Evolutionary conservation across 495 filamentous ascomycete species (phyloP), one percentile per base, ranked within the genome.

Genomic region (Bacidia gigantensis): DNA sequence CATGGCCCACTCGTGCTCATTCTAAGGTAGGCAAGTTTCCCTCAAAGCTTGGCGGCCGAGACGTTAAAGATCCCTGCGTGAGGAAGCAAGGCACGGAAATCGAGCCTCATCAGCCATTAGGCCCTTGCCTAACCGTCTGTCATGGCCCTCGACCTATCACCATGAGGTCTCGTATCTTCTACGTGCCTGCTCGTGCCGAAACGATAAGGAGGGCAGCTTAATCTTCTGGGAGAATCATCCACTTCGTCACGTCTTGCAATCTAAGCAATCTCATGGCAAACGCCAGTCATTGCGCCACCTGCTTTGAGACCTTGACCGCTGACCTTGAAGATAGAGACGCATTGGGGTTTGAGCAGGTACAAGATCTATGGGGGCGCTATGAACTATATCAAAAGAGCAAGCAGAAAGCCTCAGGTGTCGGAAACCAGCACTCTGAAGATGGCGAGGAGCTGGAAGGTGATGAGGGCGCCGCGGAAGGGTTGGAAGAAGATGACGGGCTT

Each of bases 231-330:
- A n/a, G n/a, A n/a, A n/a, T n/a, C n/a, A n/a, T n/a, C n/a, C n/a
- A n/a, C n/a, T n/a, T n/a, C n/a, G n/a, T n/a, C n/a, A n/a, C n/a
- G n/a, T n/a, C n/a, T n/a, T n/a, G n/a, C n/a, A n/a, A n/a, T n/a
- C n/a, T n/a, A n/a, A n/a, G n/a, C n/a, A n/a, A n/a, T n/a, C n/a
- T n/a, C n/a, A 98, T 96, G 90, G 89, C 92, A 23, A 82, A 81
- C 39, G 63, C 75, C 46, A 80, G 80, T 40, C 89, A 96, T 59
- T 96, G 89, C 63, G 81, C 86, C 53, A 93, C 80, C 68, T 94
- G 87, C 69, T 96, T 97, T 74, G 89, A 98, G 66, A 69, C 71
- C 18, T 84, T 98, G 3, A 62, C 72, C 14, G 78, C 85, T 21
- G 76, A 70, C 53, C 78, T 85, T 45, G 74, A 84, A 60, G 67